Base-by-base conservation (phyloP, 2,329 filamentous ascomycete genomes). In the Endocalyx cinctus region DNA sequence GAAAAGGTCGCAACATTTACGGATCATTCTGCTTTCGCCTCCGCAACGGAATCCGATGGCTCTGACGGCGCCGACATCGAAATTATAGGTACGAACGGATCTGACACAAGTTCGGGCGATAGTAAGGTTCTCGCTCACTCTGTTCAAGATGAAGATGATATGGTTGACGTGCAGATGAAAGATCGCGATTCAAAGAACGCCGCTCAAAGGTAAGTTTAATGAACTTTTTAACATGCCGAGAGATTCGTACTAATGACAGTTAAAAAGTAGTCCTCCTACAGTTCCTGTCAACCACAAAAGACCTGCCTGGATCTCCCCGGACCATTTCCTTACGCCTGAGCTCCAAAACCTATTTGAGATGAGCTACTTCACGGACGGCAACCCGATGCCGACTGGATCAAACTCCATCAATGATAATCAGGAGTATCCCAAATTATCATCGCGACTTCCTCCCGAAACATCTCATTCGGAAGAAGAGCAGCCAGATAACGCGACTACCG, bases 161-260 rank as follows among this genome's bases (percentile, higher is more conserved):
- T 96, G 51, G 85, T 97, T 5, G 86, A 96, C 53, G 81, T 98
- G 12, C 85, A 84, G 1, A 89, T 96, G 82, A 80, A 79, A 33
- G 82, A 87, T 47, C 64, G 66, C 3, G 54, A 53, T 37, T 44
- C 47, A 16, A 55, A 57, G 26, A 54, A 52, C 33, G 34, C 43
- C 22, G 34, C 41, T 36, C 42, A 57, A 29, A 48, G 46, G 54
- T 63, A 55, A 42, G 52, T 28, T 13, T 12, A 4, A 15, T 10
- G 6, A 6, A 29, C n/a, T 11, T 14, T 18, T 23, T 11, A 10
- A 17, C 25, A 27, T 46, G 40, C 31, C 51, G 45, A 42, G 37
- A 58, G 6, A 45, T 48, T 33, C 34, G 63, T 27, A n/a, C n/a
- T n/a, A n/a, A n/a, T n/a, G n/a, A n/a, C n/a, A n/a, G n/a, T n/a